Base-by-base conservation (phyloP, 1,284 basidiomycete genomes). In the Violaceomyces palustris region DNA sequence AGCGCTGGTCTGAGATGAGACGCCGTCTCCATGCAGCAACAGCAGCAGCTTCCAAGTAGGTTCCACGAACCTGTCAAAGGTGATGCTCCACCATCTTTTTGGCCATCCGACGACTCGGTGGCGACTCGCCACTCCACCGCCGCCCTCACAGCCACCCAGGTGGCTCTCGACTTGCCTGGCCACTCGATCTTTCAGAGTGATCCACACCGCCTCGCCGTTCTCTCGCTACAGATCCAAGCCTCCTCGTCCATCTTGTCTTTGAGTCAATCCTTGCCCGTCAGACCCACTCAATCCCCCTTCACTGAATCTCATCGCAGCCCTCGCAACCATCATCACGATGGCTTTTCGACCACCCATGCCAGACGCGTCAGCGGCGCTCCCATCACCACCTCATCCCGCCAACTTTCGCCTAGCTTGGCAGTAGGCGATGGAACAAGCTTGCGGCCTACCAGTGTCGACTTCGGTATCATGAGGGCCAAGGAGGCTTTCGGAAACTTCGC, bases 201-300 rank as follows among this genome's bases (percentile, higher is more conserved):
- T 29, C 55, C 47, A 7, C 50, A 59, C n/a, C 38, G 45, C 9
- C 51, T 62, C 14, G 40, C 47, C 17, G 30, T 62, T 12, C 55
- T 62, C 26, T 59, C 50, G 12, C 31, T 62, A 38, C 35, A 30
- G 36, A 48, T 62, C 37, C 37, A 50, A 25, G 47, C 55, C 9
- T 42, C 48, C 4, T 50, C 52, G 7, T 30, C 31, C 23, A 45
- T 55, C 28, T 25, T 42, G 8, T n/a, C 4, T n/a, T n/a, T n/a
- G 28, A 41, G 24, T n/a, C 43, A n/a, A 21, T 25, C 15, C n/a
- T 31, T 24, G 17, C n/a, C 29, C 31, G 22, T 12, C 31, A 19
- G 2, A 17, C 33, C 7, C 22, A 12, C 6, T 8, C 18, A 9
- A 4, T 6, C 33, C 2, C 15, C 37, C 9, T 8, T 6, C 10